These are phyloP conservation scores for Sutorius eximius DNA, from an alignment of 1,284 basidiomycete species.

Conservation along the genomic window DNA sequence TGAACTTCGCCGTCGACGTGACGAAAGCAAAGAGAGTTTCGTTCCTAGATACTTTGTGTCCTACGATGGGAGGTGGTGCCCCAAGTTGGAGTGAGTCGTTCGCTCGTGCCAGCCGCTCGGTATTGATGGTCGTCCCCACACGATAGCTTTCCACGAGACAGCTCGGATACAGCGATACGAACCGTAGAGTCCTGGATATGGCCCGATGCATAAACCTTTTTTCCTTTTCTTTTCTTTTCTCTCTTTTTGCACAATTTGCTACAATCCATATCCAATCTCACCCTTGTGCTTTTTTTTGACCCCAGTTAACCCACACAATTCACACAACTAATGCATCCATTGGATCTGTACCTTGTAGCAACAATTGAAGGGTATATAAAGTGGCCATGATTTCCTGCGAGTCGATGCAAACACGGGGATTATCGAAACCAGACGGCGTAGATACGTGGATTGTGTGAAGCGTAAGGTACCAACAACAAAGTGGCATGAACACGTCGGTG, in stretches of 20 bases:
- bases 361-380: conserved; percentile 42
- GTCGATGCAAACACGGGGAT: conserved; percentile 16
- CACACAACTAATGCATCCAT: conserved; percentile 41
- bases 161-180: conserved; percentile 56
- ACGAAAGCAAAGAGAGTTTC: conserved; percentile 67
- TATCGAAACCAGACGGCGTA: conserved; percentile 1
- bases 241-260: conserved; percentile 1
- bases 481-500: conserved; percentile 8
- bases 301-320: conserved; percentile 14
- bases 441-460: conserved; percentile 9
- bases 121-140: neutral
- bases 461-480: conserved; percentile 17
- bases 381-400: conserved; percentile 29
- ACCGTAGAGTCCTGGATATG: conserved; percentile 66
- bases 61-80: conserved; percentile 77
- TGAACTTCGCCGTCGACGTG: conserved; percentile 74
- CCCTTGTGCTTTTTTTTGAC: conserved; percentile 4
- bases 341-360: conserved; percentile 45
- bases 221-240: too few relatives aligned
- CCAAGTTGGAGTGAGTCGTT: conserved; percentile 66
- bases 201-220: conserved; percentile 32
- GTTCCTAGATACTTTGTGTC: conserved; percentile 82
- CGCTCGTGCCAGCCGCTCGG: neutral
- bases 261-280: conserved; percentile 20
- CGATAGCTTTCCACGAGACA: conserved; percentile 69